Base-by-base conservation (phyloP, 73 alveolate species). In the Uronychia binucleata region DNA sequence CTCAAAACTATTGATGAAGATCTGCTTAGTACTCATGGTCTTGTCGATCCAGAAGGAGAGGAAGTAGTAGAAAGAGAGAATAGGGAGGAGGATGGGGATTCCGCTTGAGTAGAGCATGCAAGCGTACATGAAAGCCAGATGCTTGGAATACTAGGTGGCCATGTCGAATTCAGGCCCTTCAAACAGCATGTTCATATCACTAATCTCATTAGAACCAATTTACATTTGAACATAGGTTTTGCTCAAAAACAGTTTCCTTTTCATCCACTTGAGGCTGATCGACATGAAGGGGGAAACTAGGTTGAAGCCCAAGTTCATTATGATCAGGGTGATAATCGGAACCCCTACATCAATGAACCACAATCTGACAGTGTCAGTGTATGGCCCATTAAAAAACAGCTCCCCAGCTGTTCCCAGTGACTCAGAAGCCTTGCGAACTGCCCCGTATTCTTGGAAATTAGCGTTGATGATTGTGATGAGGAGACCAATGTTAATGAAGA, bases 31-130 rank as follows among this genome's bases (percentile, higher is more conserved):
- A 46, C 67, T 46, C 78, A 60, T 60, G 33, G 26, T 19, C 30
- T 84, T 84, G 34, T 84, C 91, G 0, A 84, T 28, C 91, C 91
- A 84, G 57, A 28, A 84, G 29, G 82, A 57, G 19, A 57, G 74
- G 25, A 77, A 35, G 59, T 29, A 84, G 57, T 76, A 84, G 34
- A 77, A 13, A 13, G 75, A 27, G 5, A 34, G 34, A 5, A 84
- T 59, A 13, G 91, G 91, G 26, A 76, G 27, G 30, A 84, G 46
- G 30, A 84, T 1, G 28, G 91, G 91, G 35, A 84, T 75, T 13
- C 85, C 83, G 0, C 86, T 81, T 0, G 74, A 84, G 58, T 84
- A 84, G 34, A 75, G 35, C 33, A 84, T 5, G 34, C 91, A 75
- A 25, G 32, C 27, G 30, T 14, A 76, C 30, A 84, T 5, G 57